These are phyloP conservation scores for Exsudoporus floridanus DNA, from an alignment of 1,284 basidiomycete genomes.

Conservation along the genomic window DNA sequence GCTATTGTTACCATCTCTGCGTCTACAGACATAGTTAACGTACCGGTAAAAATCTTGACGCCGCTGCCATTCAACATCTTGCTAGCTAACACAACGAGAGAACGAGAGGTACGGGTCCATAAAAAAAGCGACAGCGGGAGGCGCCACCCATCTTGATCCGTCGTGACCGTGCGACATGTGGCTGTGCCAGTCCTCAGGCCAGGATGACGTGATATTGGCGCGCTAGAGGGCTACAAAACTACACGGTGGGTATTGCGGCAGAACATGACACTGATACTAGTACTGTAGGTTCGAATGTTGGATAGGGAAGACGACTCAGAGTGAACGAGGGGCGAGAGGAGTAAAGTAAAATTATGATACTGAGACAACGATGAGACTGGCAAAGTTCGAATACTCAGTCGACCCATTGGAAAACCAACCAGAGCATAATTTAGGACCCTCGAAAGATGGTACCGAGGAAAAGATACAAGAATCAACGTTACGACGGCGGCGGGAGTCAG, in stretches of 20 bases:
- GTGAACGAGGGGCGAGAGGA: constrained; percentile 19
- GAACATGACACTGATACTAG: constrained; percentile 33
- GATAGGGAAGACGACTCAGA: constrained; percentile 12
- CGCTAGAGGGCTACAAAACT: constrained; percentile 37
- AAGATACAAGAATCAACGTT: constrained; percentile 16
- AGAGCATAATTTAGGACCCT: constrained; percentile 21
- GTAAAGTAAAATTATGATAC: constrained; percentile 36
- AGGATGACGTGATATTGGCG: constrained; percentile 6
- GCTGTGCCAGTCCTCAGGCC: constrained; percentile 16
- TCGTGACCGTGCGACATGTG: constrained; percentile 21
- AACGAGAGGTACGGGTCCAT: constrained; percentile 10
- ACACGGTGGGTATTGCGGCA: constrained; percentile 37
- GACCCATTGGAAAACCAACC: constrained; percentile 25
- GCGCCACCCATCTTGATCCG: constrained; percentile 5
- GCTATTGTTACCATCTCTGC: constrained; percentile 1
- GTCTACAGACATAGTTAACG: constrained; percentile 29
- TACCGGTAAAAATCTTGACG: constrained; percentile 92
- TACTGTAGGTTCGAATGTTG: constrained; percentile 31
- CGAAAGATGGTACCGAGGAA: constrained; percentile 11
- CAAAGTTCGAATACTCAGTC: constrained; percentile 27
- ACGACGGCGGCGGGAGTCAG: constrained; percentile 1
- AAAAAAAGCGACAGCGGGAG: constrained; percentile 19
- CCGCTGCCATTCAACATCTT: constrained; percentile 76
- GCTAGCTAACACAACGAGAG: constrained; percentile 13
- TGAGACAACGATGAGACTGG: constrained; percentile 23